Evolutionary conservation across 495 filamentous ascomycete genomes (phyloP).

Genomic region (Neurospora sp.): DNA sequence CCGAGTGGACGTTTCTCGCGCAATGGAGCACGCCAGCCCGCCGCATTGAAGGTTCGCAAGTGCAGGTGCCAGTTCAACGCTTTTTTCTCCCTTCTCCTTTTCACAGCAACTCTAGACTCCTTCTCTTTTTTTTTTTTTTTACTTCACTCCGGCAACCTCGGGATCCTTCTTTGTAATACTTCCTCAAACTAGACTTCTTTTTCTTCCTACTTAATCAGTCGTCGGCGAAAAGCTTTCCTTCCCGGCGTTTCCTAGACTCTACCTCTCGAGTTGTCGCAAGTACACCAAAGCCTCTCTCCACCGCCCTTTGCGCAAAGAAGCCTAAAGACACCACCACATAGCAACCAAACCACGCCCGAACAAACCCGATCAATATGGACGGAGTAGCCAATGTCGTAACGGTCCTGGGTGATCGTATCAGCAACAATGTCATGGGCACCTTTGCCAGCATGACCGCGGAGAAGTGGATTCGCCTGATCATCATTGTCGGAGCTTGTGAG

Average conservation of each 20-base stretch:
- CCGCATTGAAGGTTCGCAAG: background rate
- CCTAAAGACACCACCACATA: background rate
- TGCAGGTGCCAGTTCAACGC: background rate
- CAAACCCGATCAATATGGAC: slow-evolving; percentile 17
- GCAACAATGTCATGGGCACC: slow-evolving; percentile 44
- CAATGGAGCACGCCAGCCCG: background rate
- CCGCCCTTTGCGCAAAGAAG: background rate
- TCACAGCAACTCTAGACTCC: background rate
- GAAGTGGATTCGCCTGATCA: slow-evolving; percentile 52
- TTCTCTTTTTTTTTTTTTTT: background rate
- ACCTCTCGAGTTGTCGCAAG: background rate
- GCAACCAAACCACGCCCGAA: background rate
- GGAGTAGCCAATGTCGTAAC: slow-evolving; percentile 23
- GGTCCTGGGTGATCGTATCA: slow-evolving; percentile 33
- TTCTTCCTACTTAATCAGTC: background rate
- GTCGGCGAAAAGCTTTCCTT: background rate
- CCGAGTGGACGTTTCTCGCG: background rate
- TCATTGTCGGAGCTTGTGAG: slow-evolving; percentile 40
- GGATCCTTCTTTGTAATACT: background rate
- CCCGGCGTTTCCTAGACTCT: background rate
- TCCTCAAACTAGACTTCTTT: background rate
- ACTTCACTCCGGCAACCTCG: background rate
- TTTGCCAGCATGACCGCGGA: slow-evolving; percentile 43
- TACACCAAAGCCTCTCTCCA: background rate
- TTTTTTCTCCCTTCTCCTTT: background rate